Percentiles rank a stretch among this genome's conserved stretches.
These are phyloP conservation scores for Puccinia triticina DNA, from an alignment of 1,284 basidiomycete genomes.

Conservation along the genomic window DNA sequence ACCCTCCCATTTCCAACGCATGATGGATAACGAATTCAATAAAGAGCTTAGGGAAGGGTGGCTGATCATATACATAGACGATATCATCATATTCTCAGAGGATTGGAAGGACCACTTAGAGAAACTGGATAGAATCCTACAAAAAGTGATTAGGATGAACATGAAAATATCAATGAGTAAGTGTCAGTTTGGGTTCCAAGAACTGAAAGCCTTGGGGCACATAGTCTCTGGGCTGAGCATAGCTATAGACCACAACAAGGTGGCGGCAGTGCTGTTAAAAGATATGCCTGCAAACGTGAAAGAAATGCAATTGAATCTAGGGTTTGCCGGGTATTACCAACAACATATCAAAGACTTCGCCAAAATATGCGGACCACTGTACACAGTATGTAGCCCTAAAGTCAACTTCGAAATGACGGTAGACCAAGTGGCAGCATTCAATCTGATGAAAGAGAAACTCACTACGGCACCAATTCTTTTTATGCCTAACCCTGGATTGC, in stretches of 20 bases:
- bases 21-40: too few species aligned
- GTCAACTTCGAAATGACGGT: background rate
- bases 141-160: too few species aligned
- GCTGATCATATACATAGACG: conserved; percentile 37
- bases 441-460: background rate
- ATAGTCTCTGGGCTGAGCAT: conserved; percentile 1
- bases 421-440: background rate
- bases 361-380: background rate
- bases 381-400: background rate
- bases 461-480: background rate
- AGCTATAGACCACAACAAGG: conserved; percentile 14
- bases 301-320: conserved; percentile 14
- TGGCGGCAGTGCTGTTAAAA: conserved; percentile 2
- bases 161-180: too few species aligned
- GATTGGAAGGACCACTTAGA: background rate
- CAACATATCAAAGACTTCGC: conserved; percentile 1
- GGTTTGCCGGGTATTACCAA: conserved; percentile 10
- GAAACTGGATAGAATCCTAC: background rate
- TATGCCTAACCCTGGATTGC: background rate
- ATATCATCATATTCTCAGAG: conserved; percentile 21
- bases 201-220: conserved; percentile 28
- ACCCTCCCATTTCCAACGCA: conserved; percentile 34
- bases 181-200: conserved; percentile 36
- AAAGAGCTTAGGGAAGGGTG: background rate
- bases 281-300: background rate